Percentiles rank a stretch among this genome's conserved stretches.
Evolutionary conservation across 2,329 filamentous ascomycete genomes (phyloP).

Genomic region (Cercospora nicotianae): DNA sequence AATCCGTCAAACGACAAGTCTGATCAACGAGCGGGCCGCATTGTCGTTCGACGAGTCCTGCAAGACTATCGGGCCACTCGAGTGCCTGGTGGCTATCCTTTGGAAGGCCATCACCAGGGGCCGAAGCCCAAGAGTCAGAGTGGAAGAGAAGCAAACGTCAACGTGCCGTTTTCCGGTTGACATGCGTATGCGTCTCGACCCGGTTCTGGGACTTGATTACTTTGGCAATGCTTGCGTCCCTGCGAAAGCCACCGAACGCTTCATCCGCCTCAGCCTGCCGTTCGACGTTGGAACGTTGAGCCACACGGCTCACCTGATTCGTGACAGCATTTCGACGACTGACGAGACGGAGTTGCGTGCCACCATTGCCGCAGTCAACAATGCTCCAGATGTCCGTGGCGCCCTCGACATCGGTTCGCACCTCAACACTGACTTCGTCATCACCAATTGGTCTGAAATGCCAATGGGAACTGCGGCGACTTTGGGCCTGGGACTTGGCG

Average conservation of each 20-base stretch:
- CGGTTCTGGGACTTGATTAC: not conserved
- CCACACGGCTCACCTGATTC: slow-evolving; percentile 6
- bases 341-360: slow-evolving; percentile 22
- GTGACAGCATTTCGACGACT: slow-evolving; percentile 1
- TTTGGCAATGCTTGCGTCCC: slow-evolving; percentile 4
- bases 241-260: slow-evolving; percentile 4
- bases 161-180: slow-evolving; percentile 17
- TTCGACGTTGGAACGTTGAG: slow-evolving; percentile 24
- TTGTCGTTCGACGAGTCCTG: slow-evolving; percentile 2
- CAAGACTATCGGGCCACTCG: slow-evolving; percentile 15
- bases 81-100: slow-evolving; percentile 26
- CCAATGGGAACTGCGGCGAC: slow-evolving; percentile 20
- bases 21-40: slow-evolving; percentile 23
- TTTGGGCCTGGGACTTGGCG: slow-evolving; percentile 26
- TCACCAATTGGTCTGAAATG: slow-evolving; percentile 27
- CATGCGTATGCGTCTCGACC: slow-evolving; percentile 21
- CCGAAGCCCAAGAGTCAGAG: slow-evolving; percentile 9
- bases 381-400: slow-evolving; percentile 7
- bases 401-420: not conserved
- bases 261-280: slow-evolving; percentile 14
- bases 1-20: slow-evolving; percentile 15
- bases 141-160: not conserved
- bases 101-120: slow-evolving; percentile 27
- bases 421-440: slow-evolving; percentile 19
- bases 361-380: slow-evolving; percentile 25